Percentiles rank a stretch among this genome's conserved stretches.
phyloP scores from a whole-genome alignment of 441 rosid genomes.

The Populus hybrid region DNA sequence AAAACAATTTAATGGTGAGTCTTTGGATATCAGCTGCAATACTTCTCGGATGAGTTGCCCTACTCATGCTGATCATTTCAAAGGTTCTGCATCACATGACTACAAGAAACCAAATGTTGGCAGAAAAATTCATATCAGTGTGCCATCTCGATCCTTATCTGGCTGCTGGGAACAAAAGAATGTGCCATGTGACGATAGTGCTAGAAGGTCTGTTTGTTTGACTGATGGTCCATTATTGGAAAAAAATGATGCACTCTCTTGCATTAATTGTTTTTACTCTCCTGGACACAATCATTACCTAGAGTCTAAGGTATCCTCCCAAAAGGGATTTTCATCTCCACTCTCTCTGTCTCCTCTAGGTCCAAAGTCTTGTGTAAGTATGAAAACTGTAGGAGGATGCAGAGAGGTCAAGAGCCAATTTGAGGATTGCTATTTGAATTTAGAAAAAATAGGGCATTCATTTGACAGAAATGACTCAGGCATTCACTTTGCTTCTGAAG shows the following conservation, averaged over 20 bases:
- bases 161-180: constrained; percentile 46
- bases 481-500: constrained; percentile 34
- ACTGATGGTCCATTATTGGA: constrained; percentile 80
- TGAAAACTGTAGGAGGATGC: constrained; percentile 37
- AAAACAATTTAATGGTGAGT: constrained; percentile 53
- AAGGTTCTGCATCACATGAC: constrained; percentile 45
- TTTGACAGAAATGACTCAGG: constrained; percentile 33
- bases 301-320: constrained; percentile 38
- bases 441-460: constrained; percentile 41
- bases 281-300: constrained; percentile 38
- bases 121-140: constrained; percentile 30
- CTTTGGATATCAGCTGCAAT: constrained; percentile 51
- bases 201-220: constrained; percentile 44
- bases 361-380: constrained; percentile 63
- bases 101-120: constrained; percentile 60
- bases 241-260: constrained; percentile 27
- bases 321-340: constrained; percentile 43
- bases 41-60: constrained; percentile 39
- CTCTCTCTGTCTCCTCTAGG: constrained; percentile 88
- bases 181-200: constrained; percentile 28
- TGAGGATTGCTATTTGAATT: constrained; percentile 35
- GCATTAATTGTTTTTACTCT: constrained; percentile 33
- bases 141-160: constrained; percentile 46
- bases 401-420: constrained; percentile 30
- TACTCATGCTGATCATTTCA: constrained; percentile 26